Base-by-base conservation (phyloP, 2,329 filamentous ascomycete species). In the Hypoxylon sp. region DNA sequence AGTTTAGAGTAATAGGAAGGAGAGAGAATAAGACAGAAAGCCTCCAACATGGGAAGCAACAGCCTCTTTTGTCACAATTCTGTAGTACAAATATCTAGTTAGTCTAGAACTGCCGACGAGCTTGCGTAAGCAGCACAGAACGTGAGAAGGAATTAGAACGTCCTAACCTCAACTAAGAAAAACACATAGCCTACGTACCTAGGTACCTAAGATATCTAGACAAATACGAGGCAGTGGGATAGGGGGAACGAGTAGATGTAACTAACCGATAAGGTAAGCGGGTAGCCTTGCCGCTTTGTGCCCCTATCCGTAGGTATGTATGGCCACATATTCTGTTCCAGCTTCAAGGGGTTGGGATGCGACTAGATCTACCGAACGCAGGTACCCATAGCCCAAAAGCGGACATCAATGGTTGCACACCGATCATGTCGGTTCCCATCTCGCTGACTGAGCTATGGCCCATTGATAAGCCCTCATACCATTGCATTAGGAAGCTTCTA, bases 341-440 rank as follows among this genome's bases (percentile, higher is more conserved):
- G 38, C 4, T 21, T 21, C 19, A 10, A 11, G 9, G 17, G 7
- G 7, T 4, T 23, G 7, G 46, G 19, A 32, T 32, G 14, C 53
- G 38, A 48, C 23, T 14, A 25, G 5, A 65, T 65, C 57, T 57
- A 60, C 62, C 57, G 57, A 60, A 57, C 23, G 56, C 50, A 60
- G 5, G 41, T 56, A 51, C 57, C 50, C 62, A 55, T 28, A 11
- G 28, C 30, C 34, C 19, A 25, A n/a, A 52, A 53, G 38, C 41
- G 49, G 38, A 30, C 9, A 32, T 41, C 14, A 17, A 36, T 13
- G 52, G 58, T 32, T 17, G 28, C 51, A 53, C 63, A 51, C 19
- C 43, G 52, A 57, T 51, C 28, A 57, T 52, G 51, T 60, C 30
- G 32, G 23, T 30, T 38, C 43, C 50, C 49, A 34, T 11, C 23